Conservation (phyloP, 2,329 filamentous ascomycete genomes). For the Cladosporium sp. region DNA sequence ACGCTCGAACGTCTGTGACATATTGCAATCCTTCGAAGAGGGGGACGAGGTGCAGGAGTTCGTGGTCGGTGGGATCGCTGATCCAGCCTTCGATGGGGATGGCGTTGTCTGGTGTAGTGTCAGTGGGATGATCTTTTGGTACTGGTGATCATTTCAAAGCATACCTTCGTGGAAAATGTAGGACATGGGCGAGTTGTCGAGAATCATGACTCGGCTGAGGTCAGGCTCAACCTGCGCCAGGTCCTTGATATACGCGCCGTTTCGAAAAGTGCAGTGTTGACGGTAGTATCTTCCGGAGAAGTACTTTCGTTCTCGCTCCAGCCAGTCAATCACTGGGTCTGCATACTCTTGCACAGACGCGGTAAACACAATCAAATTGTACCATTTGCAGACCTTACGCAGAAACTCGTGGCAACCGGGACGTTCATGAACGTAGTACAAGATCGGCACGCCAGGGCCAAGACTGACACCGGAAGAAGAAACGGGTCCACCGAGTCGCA, state of each 20-base stretch:
- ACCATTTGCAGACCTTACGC: slow-evolving; percentile 93
- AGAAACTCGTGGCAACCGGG: slow-evolving; percentile 96
- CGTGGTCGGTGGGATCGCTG: slow-evolving; percentile 94
- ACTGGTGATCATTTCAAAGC: slow-evolving; percentile 26
- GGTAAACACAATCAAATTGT: slow-evolving; percentile 94
- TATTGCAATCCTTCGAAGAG: slow-evolving; percentile 93
- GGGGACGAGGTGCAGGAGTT: slow-evolving; percentile 87
- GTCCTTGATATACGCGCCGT: slow-evolving; percentile 98
- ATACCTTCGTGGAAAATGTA: slow-evolving; percentile 98
- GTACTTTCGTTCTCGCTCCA: slow-evolving; percentile 94
- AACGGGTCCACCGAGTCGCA: slow-evolving; percentile 39
- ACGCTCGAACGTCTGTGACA: slow-evolving; percentile 88
- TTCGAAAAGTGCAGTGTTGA: slow-evolving; percentile 93
- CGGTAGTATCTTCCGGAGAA: slow-evolving; percentile 92
- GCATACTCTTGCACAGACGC: slow-evolving; percentile 98
- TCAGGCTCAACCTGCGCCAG: slow-evolving; percentile 94
- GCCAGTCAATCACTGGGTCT: slow-evolving; percentile 97
- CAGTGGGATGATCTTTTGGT: not conserved
- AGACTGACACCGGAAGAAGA: slow-evolving; percentile 35
- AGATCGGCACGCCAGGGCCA: slow-evolving; percentile 87
- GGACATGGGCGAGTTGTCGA: slow-evolving; percentile 97
- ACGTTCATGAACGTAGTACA: slow-evolving; percentile 98
- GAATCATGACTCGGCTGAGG: slow-evolving; percentile 95
- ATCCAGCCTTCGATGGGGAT: slow-evolving; percentile 99
- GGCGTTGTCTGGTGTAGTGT: slow-evolving; percentile 70